Conservation (phyloP, 129 eudicot genomes). For the Flaveria robusta region DNA sequence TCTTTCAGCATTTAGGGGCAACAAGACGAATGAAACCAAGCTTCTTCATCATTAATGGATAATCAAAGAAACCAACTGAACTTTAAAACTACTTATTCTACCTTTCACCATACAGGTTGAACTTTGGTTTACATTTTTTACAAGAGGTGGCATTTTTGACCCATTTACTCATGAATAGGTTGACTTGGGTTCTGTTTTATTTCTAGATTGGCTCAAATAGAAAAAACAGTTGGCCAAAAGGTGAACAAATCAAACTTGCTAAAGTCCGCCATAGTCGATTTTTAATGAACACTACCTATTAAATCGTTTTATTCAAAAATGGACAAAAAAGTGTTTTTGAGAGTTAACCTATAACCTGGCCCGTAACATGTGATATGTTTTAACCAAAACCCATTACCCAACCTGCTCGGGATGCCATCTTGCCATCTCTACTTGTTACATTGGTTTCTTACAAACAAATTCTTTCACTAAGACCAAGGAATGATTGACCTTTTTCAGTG, state of each 20-base stretch:
- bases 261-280: background rate
- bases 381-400: background rate
- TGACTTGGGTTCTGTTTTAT: background rate
- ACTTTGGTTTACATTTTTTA: slow-evolving; percentile 11
- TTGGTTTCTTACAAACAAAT: background rate
- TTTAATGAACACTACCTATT: background rate
- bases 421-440: slow-evolving; percentile 4
- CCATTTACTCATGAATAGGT: slow-evolving; percentile 1
- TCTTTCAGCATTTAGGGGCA: slow-evolving; percentile 96
- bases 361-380: background rate
- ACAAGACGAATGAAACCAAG: slow-evolving; percentile 60
- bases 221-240: background rate
- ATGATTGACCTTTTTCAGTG: slow-evolving; percentile 4
- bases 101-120: slow-evolving; percentile 32
- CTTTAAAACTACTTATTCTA: slow-evolving; percentile 30
- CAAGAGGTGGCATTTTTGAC: background rate
- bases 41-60: slow-evolving; percentile 35
- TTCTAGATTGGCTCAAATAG: background rate
- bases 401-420: background rate
- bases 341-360: background rate
- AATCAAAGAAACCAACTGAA: slow-evolving; percentile 15
- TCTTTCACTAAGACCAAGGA: background rate
- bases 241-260: background rate
- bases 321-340: background rate
- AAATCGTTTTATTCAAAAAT: background rate